phyloP scores from a whole-genome alignment of 2,329 filamentous ascomycete genomes.

The Pseudogymnoascus sp. region DNA sequence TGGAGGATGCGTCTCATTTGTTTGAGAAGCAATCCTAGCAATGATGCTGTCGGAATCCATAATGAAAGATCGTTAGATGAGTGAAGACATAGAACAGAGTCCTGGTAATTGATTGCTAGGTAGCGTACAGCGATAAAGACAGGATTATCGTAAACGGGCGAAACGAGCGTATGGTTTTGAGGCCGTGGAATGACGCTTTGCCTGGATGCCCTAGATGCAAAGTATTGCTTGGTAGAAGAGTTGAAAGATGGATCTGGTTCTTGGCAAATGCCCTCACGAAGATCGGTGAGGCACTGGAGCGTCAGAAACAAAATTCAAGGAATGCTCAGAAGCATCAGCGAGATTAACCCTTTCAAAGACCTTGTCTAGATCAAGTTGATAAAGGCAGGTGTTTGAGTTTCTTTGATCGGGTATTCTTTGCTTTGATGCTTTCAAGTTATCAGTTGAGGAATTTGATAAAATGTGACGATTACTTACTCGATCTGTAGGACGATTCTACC shows the following conservation, averaged over 20 bases:
- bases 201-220: not conserved
- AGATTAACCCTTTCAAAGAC: not conserved
- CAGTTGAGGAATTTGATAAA: not conserved
- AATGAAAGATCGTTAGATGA: not conserved
- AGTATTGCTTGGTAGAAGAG: not conserved
- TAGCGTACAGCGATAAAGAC: not conserved
- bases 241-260: not conserved
- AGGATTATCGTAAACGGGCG: not conserved
- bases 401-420: constrained; percentile 2
- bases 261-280: not conserved
- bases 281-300: not conserved
- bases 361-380: not conserved
- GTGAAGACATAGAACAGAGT: not conserved
- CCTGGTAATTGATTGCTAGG: not conserved
- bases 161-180: not conserved
- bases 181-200: not conserved
- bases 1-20: not conserved
- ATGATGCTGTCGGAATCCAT: not conserved
- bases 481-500: not conserved
- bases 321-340: not conserved
- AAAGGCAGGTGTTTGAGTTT: not conserved
- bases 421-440: not conserved
- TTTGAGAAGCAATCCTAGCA: not conserved
- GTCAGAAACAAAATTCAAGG: not conserved
- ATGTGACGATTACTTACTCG: not conserved